Conservation (phyloP, 352 stramenopile species). For the Globisporangium alternatum region DNA sequence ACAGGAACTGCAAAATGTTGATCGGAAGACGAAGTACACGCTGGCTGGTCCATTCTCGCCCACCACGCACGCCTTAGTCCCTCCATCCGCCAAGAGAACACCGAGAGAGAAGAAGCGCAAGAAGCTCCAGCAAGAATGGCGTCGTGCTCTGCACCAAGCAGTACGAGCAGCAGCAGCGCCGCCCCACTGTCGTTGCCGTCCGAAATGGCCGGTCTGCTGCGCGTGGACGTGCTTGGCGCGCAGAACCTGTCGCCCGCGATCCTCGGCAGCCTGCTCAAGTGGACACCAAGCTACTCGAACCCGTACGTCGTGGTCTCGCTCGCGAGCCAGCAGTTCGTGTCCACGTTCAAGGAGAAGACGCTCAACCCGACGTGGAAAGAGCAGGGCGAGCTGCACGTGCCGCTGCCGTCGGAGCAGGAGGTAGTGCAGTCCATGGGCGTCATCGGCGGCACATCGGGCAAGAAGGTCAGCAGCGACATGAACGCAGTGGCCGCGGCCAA, state of each 20-base stretch:
- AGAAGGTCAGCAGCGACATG: conserved; percentile 16
- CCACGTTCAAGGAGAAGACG: conserved; percentile 41
- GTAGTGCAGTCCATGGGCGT: conserved; percentile 41
- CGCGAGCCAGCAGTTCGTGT: conserved; percentile 50
- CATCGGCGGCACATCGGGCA: conserved; percentile 17
- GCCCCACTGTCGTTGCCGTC: conserved; percentile 12
- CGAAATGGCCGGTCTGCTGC: conserved; percentile 39
- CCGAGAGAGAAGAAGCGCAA: conserved; percentile 5
- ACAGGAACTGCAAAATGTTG: neutral
- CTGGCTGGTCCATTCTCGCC: conserved; percentile 4
- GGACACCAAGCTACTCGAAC: conserved; percentile 66
- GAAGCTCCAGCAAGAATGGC: conserved; percentile 24
- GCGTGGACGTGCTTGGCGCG: conserved; percentile 54
- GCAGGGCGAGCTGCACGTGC: conserved; percentile 42
- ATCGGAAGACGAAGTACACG: conserved; percentile 6
- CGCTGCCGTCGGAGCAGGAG: conserved; percentile 56
- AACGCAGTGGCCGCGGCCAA: conserved; percentile 19
- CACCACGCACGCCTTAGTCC: neutral
- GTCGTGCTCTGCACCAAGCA: conserved; percentile 22
- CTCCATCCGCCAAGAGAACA: neutral
- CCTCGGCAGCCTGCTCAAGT: conserved; percentile 61
- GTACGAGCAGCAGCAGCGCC: neutral
- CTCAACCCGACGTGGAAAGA: conserved; percentile 73
- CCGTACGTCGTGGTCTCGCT: conserved; percentile 62
- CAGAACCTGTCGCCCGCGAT: conserved; percentile 59